Evolutionary conservation across 805 yeast genomes (phyloP).

Genomic region (Candida arabinofermentans): DNA sequence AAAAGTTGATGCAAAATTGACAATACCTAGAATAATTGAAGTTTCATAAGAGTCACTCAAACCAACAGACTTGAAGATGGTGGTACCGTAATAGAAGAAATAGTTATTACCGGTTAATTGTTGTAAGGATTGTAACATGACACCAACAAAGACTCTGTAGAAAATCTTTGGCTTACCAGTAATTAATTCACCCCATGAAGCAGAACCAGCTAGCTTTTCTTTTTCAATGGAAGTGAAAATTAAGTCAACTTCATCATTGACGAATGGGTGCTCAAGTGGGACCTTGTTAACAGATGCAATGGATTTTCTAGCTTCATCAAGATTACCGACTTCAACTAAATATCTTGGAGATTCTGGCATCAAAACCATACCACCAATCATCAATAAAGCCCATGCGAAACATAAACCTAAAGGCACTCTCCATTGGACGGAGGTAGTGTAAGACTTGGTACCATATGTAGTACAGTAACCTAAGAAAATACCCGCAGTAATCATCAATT

Average conservation of each 20-base stretch:
- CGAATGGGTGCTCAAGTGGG: constrained; percentile 48
- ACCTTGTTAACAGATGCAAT: constrained; percentile 58
- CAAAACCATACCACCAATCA: constrained; percentile 47
- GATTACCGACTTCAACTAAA: constrained; percentile 45
- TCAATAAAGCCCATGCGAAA: constrained; percentile 48
- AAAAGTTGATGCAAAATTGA: constrained; percentile 54
- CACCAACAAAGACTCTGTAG: constrained; percentile 53
- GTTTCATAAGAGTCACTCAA: constrained; percentile 52
- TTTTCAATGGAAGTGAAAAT: constrained; percentile 59
- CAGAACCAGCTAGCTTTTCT: constrained; percentile 59
- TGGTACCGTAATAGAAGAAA: constrained; percentile 63
- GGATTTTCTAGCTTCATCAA: constrained; percentile 52
- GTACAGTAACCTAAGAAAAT: constrained; percentile 68
- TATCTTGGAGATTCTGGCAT: constrained; percentile 73
- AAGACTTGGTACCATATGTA: constrained; percentile 57
- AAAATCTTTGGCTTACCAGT: constrained; percentile 62
- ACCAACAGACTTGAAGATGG: constrained; percentile 58
- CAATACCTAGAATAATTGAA: constrained; percentile 54
- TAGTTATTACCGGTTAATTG: constrained; percentile 63
- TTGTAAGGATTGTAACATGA: constrained; percentile 56
- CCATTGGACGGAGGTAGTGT: constrained; percentile 55
- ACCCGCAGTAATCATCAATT: constrained; percentile 66
- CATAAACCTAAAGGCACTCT: constrained; percentile 56
- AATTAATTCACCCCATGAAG: constrained; percentile 60
- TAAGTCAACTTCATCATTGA: constrained; percentile 47